Conservation (phyloP, 352 stramenopile species). For the Thraustochytrium sp. region DNA sequence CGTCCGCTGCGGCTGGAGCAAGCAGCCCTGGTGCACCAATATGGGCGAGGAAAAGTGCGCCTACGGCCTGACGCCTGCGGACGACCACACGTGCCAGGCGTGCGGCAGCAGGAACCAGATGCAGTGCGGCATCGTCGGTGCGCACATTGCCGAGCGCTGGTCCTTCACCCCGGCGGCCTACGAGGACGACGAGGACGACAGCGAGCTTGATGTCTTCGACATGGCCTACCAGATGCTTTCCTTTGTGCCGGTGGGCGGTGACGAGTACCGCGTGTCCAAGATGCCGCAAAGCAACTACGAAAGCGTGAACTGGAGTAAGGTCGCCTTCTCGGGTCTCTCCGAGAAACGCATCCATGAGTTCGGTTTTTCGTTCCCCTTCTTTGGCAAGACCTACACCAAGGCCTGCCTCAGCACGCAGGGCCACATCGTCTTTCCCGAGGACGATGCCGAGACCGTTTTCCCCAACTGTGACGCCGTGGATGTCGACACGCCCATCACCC, state of each 20-base stretch:
- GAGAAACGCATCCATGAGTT: no score
- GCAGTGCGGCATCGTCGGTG: neutral
- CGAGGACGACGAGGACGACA: neutral
- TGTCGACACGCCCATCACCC: no score
- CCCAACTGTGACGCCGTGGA: no score
- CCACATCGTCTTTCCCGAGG: no score
- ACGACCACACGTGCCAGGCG: neutral
- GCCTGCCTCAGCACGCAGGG: no score
- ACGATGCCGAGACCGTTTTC: no score
- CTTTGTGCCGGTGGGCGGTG: neutral
- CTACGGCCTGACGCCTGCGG: neutral
- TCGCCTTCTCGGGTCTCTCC: no score
- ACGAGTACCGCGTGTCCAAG: neutral
- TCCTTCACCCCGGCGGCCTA: no score
- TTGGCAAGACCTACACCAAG: no score
- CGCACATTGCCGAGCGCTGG: neutral
- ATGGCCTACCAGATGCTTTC: neutral
- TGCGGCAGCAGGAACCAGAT: neutral
- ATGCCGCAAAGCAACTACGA: neutral
- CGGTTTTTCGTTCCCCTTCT: no score
- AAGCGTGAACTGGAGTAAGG: no score
- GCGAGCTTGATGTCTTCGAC: neutral
- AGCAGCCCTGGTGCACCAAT: neutral
- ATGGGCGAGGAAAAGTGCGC: neutral
- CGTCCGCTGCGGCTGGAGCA: neutral